Base-by-base conservation (phyloP, 306 rosid genomes). In the Canavalia gladiata region DNA sequence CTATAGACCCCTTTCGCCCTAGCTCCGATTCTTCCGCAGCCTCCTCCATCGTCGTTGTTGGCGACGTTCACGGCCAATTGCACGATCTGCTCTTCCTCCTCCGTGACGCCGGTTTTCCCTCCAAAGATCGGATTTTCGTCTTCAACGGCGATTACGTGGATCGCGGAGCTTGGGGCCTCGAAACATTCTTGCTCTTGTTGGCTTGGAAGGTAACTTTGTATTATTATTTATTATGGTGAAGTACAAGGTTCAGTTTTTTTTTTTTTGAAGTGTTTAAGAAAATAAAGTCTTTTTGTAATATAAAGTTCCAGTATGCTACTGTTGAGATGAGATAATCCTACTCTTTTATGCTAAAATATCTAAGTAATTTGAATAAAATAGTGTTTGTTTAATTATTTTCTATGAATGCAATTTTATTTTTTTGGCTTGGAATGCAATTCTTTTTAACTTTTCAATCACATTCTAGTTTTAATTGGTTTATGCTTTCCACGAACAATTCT, bases 141-240 rank as follows among this genome's bases (percentile, higher is more conserved):
- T 92, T 94, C 79, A 94, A 94, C 66, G 98, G 98, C 0, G 98
- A 94, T 76, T 94, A 94, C 75, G 98, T 94, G 0, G 98, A 94
- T 72, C 86, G 98, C 49, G 98, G 98, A 5, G 98, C 98, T 58
- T 94, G 98, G 98, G 98, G 98, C 1, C 91, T 94, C 1, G 98
- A 94, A 77, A 92, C 90, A 8, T 92, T 94, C 81, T 59, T 92
- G 62, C 82, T 92, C 70, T 83, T 94, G 70, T 65, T 90, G 81
- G 97, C 97, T 9, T 92, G 95, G 95, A 94, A 94, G 89, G 92
- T 91, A 47, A 43, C 51, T 28, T 7, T 6, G 1, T 8, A 45
- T 0, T 45, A 45, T 45, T 45, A 2, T 29, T 74, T 64, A 1
- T 66, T 1, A 9, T 57, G 7, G 30, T 34, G 25, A 72, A 51